phyloP scores from a whole-genome alignment of 106 monocot species.

The Xerophyta viscosa region DNA sequence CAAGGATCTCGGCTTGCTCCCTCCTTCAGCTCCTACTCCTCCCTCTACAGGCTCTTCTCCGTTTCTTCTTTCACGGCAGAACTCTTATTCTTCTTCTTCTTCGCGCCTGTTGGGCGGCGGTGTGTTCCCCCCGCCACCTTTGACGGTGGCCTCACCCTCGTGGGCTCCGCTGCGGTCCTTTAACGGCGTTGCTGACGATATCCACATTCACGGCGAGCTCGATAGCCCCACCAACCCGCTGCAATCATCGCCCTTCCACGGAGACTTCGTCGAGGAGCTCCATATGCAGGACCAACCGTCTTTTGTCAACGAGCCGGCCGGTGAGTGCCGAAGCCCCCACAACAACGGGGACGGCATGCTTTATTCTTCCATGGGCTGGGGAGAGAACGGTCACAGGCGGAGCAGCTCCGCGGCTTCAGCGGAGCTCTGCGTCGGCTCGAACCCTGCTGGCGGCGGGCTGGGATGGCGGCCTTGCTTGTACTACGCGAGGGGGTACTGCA shows the following conservation, averaged over 20 bases:
- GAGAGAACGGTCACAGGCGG: constrained; percentile 18
- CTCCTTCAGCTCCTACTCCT: constrained; percentile 14
- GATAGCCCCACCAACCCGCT: constrained; percentile 1
- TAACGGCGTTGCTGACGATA: constrained; percentile 11
- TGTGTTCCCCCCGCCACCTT: background rate
- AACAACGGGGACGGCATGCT: constrained; percentile 20
- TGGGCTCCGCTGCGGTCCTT: background rate
- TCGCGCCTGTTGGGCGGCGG: constrained; percentile 2
- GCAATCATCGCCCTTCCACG: constrained; percentile 12
- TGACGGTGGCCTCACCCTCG: background rate
- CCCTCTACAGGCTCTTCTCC: constrained; percentile 25
- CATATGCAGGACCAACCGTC: constrained; percentile 62
- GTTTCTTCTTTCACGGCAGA: constrained; percentile 31
- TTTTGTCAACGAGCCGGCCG: constrained; percentile 47
- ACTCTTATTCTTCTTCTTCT: no score
- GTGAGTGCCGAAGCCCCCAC: constrained; percentile 31
- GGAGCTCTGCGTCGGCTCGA: constrained; percentile 49
- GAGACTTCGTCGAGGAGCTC: constrained; percentile 53
- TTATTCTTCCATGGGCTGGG: constrained; percentile 33
- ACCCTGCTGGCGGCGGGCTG: constrained; percentile 17
- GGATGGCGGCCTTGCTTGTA: constrained; percentile 87
- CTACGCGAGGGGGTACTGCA: constrained; percentile 84
- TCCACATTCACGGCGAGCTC: no score
- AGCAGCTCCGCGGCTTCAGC: constrained; percentile 36
- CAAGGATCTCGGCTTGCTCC: constrained; percentile 66